Base-by-base conservation (phyloP, 768 basidiomycete species). In the Leucosporidium yakuticum region DNA sequence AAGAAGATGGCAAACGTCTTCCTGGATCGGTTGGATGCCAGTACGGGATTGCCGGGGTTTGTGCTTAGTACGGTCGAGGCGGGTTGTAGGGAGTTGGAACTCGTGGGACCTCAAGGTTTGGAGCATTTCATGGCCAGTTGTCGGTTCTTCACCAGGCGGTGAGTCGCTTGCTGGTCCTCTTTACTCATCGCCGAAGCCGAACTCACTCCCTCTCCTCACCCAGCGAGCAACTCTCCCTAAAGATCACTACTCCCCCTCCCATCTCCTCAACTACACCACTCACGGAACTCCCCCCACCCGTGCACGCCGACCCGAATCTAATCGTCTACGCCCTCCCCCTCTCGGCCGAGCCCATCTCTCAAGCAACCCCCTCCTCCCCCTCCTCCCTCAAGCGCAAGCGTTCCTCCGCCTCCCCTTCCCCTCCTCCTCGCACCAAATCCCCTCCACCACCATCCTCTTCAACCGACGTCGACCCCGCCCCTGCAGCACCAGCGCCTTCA, bases 1-100 rank as follows among this genome's bases (percentile, higher is more conserved):
- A 85, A 83, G 76, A 88, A 85, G 72, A 81, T 88, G 7, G 83
- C 82, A 48, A 87, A 82, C 1, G 66, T 95, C 14, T 94, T 96
- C 78, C 79, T 92, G 69, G 88, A 87, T 1, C 83, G 85, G 53
- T 79, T 86, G 0, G 82, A 83, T 32, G 83, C 85, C 20, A 71
- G 73, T 47, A 84, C 87, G 66, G 82, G 87, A 8, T 39, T 63
- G 34, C 23, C 71, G 89, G 91, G 91, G 0, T 76, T 91, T 15
- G 67, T 91, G 27, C 89, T 94, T 89, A 85, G 85, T 2, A 81
- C 88, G 65, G 89, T 89, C 21, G 93, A 95, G 79, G 83, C 83
- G 1, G 83, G 84, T 0, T 82, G 86, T 39, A 77, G 81, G 23
- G 80, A 82, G 51, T 70, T 95, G 47, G 79, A 84, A 55, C 73